These are phyloP conservation scores for Cladosporium velox DNA, from an alignment of 2,329 filamentous ascomycete genomes.

Conservation along the genomic window DNA sequence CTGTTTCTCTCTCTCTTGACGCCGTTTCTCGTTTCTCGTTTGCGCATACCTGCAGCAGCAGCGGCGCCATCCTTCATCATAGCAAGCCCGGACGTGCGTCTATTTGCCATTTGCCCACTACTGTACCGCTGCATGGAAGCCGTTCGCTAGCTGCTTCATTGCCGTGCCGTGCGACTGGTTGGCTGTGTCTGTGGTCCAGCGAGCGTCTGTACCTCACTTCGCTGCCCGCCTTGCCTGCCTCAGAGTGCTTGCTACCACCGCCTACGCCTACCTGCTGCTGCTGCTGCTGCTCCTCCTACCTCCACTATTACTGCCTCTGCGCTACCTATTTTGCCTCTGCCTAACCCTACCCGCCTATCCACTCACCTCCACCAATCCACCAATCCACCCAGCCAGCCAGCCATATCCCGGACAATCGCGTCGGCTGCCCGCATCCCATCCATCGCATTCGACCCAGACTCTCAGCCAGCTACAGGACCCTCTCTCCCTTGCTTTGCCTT, in stretches of 20 bases:
- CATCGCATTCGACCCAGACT: background rate
- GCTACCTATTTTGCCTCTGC: background rate
- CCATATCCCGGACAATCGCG: background rate
- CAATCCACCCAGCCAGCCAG: background rate
- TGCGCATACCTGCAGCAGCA: background rate
- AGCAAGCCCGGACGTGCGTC: background rate
- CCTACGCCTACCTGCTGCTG: too few species aligned
- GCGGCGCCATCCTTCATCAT: background rate
- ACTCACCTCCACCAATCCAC: background rate
- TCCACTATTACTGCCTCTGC: background rate
- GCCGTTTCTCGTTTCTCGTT: constrained; percentile 5
- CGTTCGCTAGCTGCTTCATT: constrained; percentile 6
- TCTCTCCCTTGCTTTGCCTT: background rate
- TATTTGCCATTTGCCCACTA: background rate
- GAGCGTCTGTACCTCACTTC: background rate
- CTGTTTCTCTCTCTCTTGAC: background rate
- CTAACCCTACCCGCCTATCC: background rate
- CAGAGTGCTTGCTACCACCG: background rate
- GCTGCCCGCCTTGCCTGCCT: background rate
- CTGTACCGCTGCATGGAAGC: background rate
- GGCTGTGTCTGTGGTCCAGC: background rate
- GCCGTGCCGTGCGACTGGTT: background rate
- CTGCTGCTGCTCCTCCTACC: background rate
- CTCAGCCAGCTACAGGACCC: background rate
- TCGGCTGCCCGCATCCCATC: constrained; percentile 9